Evolutionary conservation across 2,329 filamentous ascomycete species (phyloP).

Genomic region (Talaromyces sp.): DNA sequence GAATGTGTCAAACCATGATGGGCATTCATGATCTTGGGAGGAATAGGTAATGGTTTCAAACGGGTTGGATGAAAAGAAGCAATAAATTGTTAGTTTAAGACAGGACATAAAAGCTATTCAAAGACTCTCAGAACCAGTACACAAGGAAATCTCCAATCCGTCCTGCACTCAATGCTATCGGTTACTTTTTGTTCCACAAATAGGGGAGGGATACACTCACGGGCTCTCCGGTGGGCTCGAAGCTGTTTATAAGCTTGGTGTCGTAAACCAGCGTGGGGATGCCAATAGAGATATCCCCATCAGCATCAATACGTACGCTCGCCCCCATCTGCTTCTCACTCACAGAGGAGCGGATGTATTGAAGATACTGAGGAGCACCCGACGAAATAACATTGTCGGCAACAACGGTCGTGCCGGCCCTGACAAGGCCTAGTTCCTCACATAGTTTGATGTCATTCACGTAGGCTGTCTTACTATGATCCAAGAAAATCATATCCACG

Average conservation of each 20-base stretch:
- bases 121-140: no score
- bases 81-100: no score
- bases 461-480: conserved; percentile 71
- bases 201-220: background rate
- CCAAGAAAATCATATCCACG: conserved; percentile 68
- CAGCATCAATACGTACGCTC: background rate
- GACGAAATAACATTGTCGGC: conserved; percentile 5
- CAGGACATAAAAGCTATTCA: no score
- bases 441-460: conserved; percentile 67
- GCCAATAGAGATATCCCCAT: background rate
- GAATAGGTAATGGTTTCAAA: no score
- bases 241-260: background rate
- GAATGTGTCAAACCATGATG: no score
- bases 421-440: conserved; percentile 61
- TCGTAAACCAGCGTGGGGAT: background rate
- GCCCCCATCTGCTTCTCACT: no score
- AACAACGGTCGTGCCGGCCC: conserved; percentile 38
- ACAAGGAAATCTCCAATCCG: no score
- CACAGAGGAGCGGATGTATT: background rate
- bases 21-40: no score
- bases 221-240: background rate
- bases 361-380: background rate
- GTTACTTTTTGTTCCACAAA: no score
- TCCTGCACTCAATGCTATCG: no score
- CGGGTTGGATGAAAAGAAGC: no score